Evolutionary conservation across 495 filamentous ascomycete genomes (phyloP).

Genomic region (Penicillium egyptiacum): DNA sequence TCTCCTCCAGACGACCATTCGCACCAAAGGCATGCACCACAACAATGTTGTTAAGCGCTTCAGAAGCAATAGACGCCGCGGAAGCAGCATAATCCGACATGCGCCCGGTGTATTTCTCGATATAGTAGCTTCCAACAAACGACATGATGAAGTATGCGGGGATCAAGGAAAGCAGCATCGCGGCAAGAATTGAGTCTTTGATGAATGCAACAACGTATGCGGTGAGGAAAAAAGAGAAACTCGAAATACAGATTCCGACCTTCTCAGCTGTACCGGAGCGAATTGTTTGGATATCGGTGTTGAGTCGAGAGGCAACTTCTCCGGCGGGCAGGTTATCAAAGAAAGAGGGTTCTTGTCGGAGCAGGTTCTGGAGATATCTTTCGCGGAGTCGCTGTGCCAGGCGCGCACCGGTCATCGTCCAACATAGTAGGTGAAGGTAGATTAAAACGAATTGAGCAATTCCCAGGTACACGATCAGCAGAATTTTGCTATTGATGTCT

Average conservation of each 20-base stretch:
- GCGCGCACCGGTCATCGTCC: conserved; percentile 60
- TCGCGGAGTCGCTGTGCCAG: conserved; percentile 62
- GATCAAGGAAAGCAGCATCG: conserved; percentile 54
- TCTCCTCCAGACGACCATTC: conserved; percentile 49
- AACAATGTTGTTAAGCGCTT: conserved; percentile 46
- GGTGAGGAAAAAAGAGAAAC: conserved; percentile 60
- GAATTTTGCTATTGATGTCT: conserved; percentile 55
- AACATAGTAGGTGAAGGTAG: conserved; percentile 54
- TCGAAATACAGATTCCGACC: conserved; percentile 59
- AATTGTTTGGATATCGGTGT: conserved; percentile 59
- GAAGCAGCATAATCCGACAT: conserved; percentile 52
- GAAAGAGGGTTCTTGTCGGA: conserved; percentile 61
- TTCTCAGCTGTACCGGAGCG: conserved; percentile 67
- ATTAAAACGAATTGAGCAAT: conserved; percentile 63
- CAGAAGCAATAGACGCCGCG: conserved; percentile 51
- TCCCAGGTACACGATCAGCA: conserved; percentile 61
- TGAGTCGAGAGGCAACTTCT: conserved; percentile 63
- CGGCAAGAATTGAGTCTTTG: conserved; percentile 48
- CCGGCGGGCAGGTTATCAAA: conserved; percentile 58
- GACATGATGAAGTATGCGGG: conserved; percentile 68
- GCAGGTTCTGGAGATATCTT: conserved; percentile 54
- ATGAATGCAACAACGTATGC: conserved; percentile 66
- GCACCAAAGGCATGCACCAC: conserved; percentile 54
- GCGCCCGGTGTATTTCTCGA: conserved; percentile 56
- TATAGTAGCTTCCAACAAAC: conserved; percentile 57